A percentile compares a stretch with the other conserved stretches of the same genome.
phyloP scores from a whole-genome alignment of 2,329 filamentous ascomycete species.

The Cryphonectria naterciae region DNA sequence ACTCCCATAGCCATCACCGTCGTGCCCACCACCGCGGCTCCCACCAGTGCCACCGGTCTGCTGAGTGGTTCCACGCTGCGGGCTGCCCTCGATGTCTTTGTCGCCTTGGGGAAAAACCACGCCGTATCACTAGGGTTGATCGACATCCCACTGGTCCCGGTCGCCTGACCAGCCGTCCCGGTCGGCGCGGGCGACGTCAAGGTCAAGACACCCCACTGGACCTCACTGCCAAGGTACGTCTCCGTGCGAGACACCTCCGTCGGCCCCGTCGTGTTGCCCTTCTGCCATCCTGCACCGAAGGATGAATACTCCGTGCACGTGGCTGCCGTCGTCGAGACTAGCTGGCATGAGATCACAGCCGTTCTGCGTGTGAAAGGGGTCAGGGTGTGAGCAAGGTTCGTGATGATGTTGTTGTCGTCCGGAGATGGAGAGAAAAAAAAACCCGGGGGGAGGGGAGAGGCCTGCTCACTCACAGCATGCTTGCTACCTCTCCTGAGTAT shows the following conservation, averaged over 20 bases:
- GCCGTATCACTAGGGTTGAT: slow-evolving; percentile 26
- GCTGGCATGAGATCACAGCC: slow-evolving; percentile 48
- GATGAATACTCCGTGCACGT: slow-evolving; percentile 55
- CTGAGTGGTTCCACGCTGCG: neutral
- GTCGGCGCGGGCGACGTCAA: slow-evolving; percentile 43
- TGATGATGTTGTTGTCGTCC: neutral
- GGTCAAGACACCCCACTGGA: slow-evolving; percentile 51
- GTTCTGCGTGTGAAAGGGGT: slow-evolving; percentile 39
- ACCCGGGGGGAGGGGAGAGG: neutral
- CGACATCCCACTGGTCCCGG: slow-evolving; percentile 22
- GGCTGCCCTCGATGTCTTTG: slow-evolving; percentile 21
- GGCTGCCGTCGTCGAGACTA: slow-evolving; percentile 48
- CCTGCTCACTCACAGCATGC: slow-evolving; percentile 13
- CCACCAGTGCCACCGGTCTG: neutral
- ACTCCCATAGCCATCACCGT: neutral
- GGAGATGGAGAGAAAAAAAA: too few relatives aligned
- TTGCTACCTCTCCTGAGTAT: slow-evolving; percentile 22
- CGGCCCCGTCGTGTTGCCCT: slow-evolving; percentile 46
- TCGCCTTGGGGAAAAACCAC: slow-evolving; percentile 27
- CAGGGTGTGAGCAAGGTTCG: neutral
- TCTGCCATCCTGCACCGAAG: slow-evolving; percentile 43
- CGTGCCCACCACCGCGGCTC: slow-evolving; percentile 5
- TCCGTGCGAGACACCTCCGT: slow-evolving; percentile 51
- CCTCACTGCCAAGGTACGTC: slow-evolving; percentile 46
- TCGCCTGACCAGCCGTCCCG: slow-evolving; percentile 32